phyloP scores from a whole-genome alignment of 2,329 filamentous ascomycete genomes.

The Penicillium sp. region DNA sequence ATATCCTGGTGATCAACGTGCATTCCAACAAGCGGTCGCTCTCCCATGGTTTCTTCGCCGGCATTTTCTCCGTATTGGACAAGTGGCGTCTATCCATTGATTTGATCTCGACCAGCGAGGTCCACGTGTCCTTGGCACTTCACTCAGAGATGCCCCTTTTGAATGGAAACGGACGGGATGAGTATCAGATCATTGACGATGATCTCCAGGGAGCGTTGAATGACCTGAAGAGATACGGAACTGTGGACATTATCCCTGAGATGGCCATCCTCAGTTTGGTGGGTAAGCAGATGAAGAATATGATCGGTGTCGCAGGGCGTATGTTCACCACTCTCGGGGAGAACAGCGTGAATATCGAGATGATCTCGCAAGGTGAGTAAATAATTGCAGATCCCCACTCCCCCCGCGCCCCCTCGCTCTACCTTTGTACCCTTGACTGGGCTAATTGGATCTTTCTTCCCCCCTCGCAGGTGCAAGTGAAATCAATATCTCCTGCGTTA shows the following conservation, averaged over 20 bases:
- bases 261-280: conserved; percentile 97
- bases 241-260: conserved; percentile 82
- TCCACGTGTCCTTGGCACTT: conserved; percentile 95
- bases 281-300: conserved; percentile 95
- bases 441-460: conserved; percentile 15
- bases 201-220: conserved; percentile 64
- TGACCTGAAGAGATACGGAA: conserved; percentile 76
- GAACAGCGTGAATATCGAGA: conserved; percentile 94
- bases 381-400: conserved; percentile 11
- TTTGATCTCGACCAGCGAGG: conserved; percentile 92
- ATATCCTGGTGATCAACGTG: conserved; percentile 95
- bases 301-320: conserved; percentile 85
- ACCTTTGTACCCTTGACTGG: conserved; percentile 7
- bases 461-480: conserved; percentile 75
- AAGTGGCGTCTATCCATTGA: conserved; percentile 85
- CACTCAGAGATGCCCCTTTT: conserved; percentile 68
- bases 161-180: conserved; percentile 47
- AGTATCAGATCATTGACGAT: conserved; percentile 57
- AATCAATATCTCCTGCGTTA: conserved; percentile 98
- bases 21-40: conserved; percentile 96
- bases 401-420: conserved; percentile 1
- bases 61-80: conserved; percentile 89
- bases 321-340: conserved; percentile 96
- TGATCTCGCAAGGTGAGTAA: conserved; percentile 90
- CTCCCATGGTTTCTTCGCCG: conserved; percentile 92